Evolutionary conservation across 1,284 basidiomycete genomes (phyloP).

Genomic region (Phenoliferia sp.): DNA sequence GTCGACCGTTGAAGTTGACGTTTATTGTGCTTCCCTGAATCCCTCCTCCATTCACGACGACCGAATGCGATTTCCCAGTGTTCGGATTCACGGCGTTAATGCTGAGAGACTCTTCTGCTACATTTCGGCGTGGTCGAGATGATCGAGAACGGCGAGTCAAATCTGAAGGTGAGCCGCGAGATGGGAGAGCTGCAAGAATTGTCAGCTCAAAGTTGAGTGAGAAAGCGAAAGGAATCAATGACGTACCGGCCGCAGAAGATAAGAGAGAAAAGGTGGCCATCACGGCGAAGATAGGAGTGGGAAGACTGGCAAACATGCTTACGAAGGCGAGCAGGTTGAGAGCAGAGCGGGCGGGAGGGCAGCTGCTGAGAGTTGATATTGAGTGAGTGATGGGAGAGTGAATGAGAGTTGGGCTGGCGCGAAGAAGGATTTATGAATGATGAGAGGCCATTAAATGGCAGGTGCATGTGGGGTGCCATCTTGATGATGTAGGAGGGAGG

Average conservation of each 20-base stretch:
- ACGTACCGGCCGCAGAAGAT: neutral
- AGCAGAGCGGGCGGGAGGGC: too few relatives aligned
- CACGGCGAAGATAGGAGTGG: constrained; percentile 1
- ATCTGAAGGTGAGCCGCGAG: neutral
- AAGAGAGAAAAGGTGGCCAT: constrained; percentile 2
- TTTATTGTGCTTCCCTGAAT: neutral
- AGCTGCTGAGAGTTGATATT: too few relatives aligned
- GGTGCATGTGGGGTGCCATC: too few relatives aligned
- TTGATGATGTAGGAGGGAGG: too few relatives aligned
- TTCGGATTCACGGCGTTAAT: neutral
- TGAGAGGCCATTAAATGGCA: too few relatives aligned
- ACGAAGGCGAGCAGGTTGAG: neutral
- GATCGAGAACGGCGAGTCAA: neutral
- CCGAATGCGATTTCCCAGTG: neutral
- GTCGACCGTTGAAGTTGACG: neutral
- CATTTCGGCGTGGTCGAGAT: neutral
- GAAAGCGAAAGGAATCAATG: neutral
- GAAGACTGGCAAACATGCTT: neutral
- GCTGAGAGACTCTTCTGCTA: neutral
- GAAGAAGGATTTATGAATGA: too few relatives aligned
- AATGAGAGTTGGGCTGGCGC: too few relatives aligned
- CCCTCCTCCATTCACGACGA: neutral
- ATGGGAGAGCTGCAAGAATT: neutral
- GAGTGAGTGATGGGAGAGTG: too few relatives aligned
- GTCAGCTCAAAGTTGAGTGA: neutral